Conservation (phyloP, 2,329 filamentous ascomycete genomes). For the Dichotomopilus funicola region DNA sequence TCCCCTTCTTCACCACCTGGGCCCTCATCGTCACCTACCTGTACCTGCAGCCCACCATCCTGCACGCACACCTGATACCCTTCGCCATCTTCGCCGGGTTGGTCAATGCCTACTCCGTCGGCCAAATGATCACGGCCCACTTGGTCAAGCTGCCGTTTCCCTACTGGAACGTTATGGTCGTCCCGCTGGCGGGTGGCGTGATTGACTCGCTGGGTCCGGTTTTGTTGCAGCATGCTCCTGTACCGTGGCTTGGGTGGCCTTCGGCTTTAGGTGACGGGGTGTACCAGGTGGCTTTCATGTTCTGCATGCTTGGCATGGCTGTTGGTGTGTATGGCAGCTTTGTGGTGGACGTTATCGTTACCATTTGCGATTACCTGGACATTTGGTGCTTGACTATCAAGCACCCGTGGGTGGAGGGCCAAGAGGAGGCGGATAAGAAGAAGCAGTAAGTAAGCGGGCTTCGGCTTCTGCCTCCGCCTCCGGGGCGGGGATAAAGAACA, state of each 20-base stretch:
- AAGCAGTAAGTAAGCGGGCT: constrained; percentile 13
- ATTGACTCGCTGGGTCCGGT: constrained; percentile 72
- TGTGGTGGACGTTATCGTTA: constrained; percentile 92
- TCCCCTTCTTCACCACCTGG: constrained; percentile 78
- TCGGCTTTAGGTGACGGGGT: constrained; percentile 65
- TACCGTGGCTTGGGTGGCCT: constrained; percentile 68
- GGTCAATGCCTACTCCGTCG: constrained; percentile 90
- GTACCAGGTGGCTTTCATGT: constrained; percentile 81
- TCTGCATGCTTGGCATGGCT: constrained; percentile 75
- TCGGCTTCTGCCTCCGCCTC: too few relatives aligned
- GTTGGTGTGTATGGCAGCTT: constrained; percentile 96
- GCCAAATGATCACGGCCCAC: constrained; percentile 92
- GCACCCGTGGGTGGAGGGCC: constrained; percentile 55
- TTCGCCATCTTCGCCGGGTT: constrained; percentile 85
- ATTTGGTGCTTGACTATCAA: constrained; percentile 99
- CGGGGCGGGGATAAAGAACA: too few relatives aligned
- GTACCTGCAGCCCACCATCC: constrained; percentile 75
- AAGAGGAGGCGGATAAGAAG: constrained; percentile 39
- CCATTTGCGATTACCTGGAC: constrained; percentile 95
- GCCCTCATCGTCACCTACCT: constrained; percentile 70
- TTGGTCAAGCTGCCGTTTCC: constrained; percentile 83
- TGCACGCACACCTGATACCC: constrained; percentile 76
- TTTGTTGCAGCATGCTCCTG: constrained; percentile 45
- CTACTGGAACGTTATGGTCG: constrained; percentile 76
- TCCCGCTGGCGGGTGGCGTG: constrained; percentile 73